Conservation (phyloP, 768 basidiomycete genomes). For the Russula vinacea region DNA sequence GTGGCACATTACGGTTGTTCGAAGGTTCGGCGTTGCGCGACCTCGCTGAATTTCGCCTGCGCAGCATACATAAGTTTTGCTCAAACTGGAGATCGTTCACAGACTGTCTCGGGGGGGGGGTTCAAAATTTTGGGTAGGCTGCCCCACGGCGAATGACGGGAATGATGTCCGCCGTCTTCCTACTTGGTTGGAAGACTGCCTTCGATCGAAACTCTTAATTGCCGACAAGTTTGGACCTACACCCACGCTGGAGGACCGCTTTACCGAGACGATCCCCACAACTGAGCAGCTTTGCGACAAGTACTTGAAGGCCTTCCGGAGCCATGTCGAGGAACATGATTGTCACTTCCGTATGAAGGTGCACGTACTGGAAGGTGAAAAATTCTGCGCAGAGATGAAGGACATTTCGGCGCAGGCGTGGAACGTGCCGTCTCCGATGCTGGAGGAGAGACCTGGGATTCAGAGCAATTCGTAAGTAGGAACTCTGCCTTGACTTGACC, state of each 20-base stretch:
- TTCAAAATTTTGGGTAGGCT: constrained; percentile 5
- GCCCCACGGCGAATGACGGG: background rate
- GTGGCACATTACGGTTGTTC: background rate
- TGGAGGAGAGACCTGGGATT: background rate
- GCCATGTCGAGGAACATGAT: background rate
- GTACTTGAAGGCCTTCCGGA: constrained; percentile 1
- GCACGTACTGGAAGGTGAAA: constrained; percentile 8
- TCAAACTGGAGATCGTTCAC: background rate
- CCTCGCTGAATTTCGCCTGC: background rate
- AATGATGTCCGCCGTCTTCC: background rate
- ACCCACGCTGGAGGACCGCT: background rate
- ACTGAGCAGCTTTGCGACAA: background rate
- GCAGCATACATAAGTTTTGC: background rate
- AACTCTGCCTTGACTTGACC: background rate
- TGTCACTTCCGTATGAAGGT: constrained; percentile 6
- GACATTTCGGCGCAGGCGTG: background rate
- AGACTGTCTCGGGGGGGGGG: background rate
- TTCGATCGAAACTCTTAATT: background rate
- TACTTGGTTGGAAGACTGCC: background rate
- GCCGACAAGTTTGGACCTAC: no score
- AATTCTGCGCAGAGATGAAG: background rate
- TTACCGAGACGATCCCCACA: background rate
- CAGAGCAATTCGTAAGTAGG: background rate
- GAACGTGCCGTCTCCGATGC: background rate
- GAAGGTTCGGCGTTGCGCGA: background rate